Percentiles rank a stretch among this genome's conserved stretches.
Conservation (phyloP, 768 basidiomycete genomes). For the Strobilomyces confusus region DNA sequence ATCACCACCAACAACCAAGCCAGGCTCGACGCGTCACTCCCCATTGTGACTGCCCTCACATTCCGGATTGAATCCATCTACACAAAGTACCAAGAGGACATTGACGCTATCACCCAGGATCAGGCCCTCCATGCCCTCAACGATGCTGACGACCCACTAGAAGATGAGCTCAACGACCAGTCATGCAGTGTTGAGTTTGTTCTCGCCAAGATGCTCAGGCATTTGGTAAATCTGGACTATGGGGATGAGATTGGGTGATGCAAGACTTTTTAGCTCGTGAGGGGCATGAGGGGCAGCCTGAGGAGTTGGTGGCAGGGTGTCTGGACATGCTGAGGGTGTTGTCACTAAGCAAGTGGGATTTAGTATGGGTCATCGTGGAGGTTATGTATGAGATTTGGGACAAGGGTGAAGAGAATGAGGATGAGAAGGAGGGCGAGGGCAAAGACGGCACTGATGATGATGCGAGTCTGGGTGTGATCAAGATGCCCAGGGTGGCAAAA, state of each 20-base stretch:
- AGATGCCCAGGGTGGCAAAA: slow-evolving; percentile 16
- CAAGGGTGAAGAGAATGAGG: slow-evolving; percentile 30
- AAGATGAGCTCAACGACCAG: slow-evolving; percentile 43
- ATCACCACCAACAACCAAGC: slow-evolving; percentile 59
- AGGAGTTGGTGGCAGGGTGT: no score
- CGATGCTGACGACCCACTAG: slow-evolving; percentile 33
- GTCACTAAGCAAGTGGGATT: slow-evolving; percentile 71
- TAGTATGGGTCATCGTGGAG: slow-evolving; percentile 86
- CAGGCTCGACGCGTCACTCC: slow-evolving; percentile 66
- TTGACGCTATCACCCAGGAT: slow-evolving; percentile 41
- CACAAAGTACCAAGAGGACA: slow-evolving; percentile 51
- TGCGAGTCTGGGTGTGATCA: not conserved
- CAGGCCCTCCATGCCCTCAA: no score
- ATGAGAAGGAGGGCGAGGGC: slow-evolving; percentile 25
- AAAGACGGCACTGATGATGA: slow-evolving; percentile 4
- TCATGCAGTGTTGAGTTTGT: slow-evolving; percentile 51
- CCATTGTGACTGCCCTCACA: slow-evolving; percentile 83
- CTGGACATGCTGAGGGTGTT: no score
- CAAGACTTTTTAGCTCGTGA: slow-evolving; percentile 82
- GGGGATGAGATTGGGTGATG: slow-evolving; percentile 87
- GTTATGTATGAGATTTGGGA: slow-evolving; percentile 75
- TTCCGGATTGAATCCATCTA: slow-evolving; percentile 62
- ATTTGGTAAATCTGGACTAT: no score
- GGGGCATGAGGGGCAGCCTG: slow-evolving; percentile 79
- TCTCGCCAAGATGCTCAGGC: slow-evolving; percentile 71